Conservation (phyloP, 2,329 filamentous ascomycete genomes). For the Scedosporium dehoogii region DNA sequence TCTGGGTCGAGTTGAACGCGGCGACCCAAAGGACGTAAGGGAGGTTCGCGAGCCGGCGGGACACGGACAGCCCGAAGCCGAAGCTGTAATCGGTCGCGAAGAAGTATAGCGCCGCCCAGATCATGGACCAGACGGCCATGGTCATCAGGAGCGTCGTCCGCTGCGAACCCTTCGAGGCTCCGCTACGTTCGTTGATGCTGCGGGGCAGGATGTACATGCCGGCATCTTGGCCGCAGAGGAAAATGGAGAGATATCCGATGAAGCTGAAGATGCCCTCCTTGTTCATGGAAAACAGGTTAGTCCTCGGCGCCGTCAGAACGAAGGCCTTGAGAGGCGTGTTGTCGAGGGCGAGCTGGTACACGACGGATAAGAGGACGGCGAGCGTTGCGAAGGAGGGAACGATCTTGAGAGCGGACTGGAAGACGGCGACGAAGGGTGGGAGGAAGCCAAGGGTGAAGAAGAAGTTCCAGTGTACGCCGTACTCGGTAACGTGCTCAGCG, state of each 20-base stretch:
- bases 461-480: constrained; percentile 99
- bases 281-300: constrained; percentile 76
- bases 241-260: constrained; percentile 87
- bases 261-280: constrained; percentile 95
- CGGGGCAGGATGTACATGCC: constrained; percentile 71
- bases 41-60: constrained; percentile 81
- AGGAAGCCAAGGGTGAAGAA: constrained; percentile 92
- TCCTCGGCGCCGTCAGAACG: constrained; percentile 72
- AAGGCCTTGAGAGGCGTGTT: constrained; percentile 70
- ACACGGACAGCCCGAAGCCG: constrained; percentile 67
- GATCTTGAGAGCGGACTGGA: constrained; percentile 60
- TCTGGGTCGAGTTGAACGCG: constrained; percentile 81
- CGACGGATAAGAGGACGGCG: constrained; percentile 54
- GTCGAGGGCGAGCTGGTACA: constrained; percentile 70
- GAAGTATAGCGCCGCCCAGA: constrained; percentile 64
- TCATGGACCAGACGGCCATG: constrained; percentile 51
- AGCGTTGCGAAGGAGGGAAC: constrained; percentile 71
- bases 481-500: constrained; percentile 93
- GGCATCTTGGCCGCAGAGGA: constrained; percentile 76
- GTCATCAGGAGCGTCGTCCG: constrained; percentile 50
- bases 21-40: constrained; percentile 89
- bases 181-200: constrained; percentile 31
- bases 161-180: constrained; percentile 31
- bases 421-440: constrained; percentile 78
- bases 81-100: constrained; percentile 58